phyloP scores from a whole-genome alignment of 2,329 filamentous ascomycete species.

The Arthrobotrys megalospora region DNA sequence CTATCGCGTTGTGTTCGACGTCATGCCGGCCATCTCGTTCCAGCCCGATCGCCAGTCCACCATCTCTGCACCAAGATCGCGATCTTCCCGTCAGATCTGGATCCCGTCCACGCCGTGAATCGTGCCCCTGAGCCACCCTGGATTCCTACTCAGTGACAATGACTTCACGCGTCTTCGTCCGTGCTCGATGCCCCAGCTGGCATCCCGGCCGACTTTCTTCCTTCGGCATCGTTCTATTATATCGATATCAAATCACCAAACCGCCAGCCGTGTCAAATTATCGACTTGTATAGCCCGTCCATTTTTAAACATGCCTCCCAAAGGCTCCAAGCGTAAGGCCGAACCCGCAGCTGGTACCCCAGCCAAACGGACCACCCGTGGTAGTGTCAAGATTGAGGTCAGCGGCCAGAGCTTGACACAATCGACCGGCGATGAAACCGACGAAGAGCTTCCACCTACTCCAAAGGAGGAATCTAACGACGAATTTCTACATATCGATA shows the following conservation, averaged over 20 bases:
- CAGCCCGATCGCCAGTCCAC: conserved; percentile 9
- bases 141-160: background rate
- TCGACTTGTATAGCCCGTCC: background rate
- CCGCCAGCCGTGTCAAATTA: conserved; percentile 66
- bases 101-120: conserved; percentile 69
- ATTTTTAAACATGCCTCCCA: conserved; percentile 49
- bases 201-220: background rate
- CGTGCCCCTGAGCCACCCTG: conserved; percentile 1
- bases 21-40: background rate
- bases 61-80: conserved; percentile 4
- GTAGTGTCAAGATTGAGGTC: conserved; percentile 5
- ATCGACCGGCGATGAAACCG: background rate
- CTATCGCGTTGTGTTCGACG: background rate
- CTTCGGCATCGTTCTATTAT: conserved; percentile 62
- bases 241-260: background rate
- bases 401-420: conserved; percentile 12
- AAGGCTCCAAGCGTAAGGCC: conserved; percentile 50
- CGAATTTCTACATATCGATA: background rate
- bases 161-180: background rate
- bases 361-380: conserved; percentile 25
- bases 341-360: conserved; percentile 10
- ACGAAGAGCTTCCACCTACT: background rate
- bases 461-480: background rate
- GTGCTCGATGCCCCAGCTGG: background rate
- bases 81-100: conserved; percentile 65